Evolutionary conservation across 2,329 filamentous ascomycete species (phyloP).

Genomic region (Colletotrichum noveboracense): DNA sequence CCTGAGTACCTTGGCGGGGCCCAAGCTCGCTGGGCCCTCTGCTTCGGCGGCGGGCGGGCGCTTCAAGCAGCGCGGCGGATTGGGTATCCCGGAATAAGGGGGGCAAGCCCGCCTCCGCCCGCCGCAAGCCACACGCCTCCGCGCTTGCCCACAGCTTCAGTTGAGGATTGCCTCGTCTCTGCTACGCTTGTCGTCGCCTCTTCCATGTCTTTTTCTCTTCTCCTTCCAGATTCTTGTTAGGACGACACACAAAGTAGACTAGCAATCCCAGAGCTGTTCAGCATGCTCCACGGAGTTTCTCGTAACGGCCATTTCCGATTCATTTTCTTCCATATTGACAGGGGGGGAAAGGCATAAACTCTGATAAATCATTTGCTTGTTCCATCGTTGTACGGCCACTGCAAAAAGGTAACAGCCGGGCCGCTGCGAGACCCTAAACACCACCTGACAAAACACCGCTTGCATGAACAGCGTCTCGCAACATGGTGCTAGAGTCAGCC

Average conservation of each 20-base stretch:
- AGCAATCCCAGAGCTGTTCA: neutral
- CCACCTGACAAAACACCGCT: neutral
- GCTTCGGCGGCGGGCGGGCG: neutral
- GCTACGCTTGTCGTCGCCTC: neutral
- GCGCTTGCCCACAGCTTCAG: neutral
- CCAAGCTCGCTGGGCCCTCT: neutral
- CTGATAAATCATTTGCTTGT: neutral
- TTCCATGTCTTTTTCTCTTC: neutral
- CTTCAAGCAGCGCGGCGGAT: neutral
- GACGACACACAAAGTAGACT: neutral
- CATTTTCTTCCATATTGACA: neutral
- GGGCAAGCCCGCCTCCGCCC: neutral
- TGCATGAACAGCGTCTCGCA: slow-evolving; percentile 14
- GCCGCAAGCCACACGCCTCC: neutral
- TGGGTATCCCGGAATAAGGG: neutral
- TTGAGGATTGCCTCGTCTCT: neutral
- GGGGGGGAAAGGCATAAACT: neutral
- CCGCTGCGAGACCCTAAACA: neutral
- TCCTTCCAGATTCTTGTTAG: neutral
- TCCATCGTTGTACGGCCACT: neutral
- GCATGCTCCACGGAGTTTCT: neutral
- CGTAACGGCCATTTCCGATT: slow-evolving; percentile 16
- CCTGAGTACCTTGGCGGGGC: slow-evolving; percentile 11
- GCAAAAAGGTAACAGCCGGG: neutral
- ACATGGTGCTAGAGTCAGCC: slow-evolving; percentile 17